Evolutionary conservation across 257 asterid genomes (phyloP).

Genomic region (Lycium barbarum): DNA sequence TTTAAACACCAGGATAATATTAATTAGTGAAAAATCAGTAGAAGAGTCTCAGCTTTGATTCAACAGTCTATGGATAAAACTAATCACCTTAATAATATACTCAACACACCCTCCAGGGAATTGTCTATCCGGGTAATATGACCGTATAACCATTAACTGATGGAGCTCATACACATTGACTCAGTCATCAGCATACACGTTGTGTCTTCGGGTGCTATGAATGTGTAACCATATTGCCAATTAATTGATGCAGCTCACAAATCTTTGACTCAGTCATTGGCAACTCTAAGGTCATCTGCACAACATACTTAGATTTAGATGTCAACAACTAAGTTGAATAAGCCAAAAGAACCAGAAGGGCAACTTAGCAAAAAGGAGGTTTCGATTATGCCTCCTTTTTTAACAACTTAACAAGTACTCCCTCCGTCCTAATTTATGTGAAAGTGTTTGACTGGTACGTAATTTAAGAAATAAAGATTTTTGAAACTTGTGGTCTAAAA

Average conservation of each 20-base stretch:
- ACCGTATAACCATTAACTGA: conserved; percentile 47
- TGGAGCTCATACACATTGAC: conserved; percentile 62
- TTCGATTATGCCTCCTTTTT: not conserved
- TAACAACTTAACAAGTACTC: too few species aligned
- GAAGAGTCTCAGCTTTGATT: not conserved
- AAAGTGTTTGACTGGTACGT: too few species aligned
- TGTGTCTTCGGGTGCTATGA: conserved; percentile 46
- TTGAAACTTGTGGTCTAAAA: too few species aligned
- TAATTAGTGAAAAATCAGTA: not conserved
- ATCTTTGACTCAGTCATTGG: conserved; percentile 55
- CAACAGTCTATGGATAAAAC: not conserved
- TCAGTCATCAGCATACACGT: conserved; percentile 56
- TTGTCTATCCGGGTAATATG: conserved; percentile 43
- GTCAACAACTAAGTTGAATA: not conserved
- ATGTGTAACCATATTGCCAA: conserved; percentile 49
- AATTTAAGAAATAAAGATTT: too few species aligned
- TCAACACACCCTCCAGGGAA: not conserved
- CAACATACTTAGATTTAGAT: conserved; percentile 11
- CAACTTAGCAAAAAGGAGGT: not conserved
- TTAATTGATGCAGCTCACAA: conserved; percentile 59
- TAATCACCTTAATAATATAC: not conserved
- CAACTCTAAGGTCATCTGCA: conserved; percentile 80
- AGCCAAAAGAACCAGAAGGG: not conserved
- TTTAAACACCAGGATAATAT: not conserved
- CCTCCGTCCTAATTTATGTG: too few species aligned